Base-by-base conservation (phyloP, 257 asterid species). In the Solanum rostratum region DNA sequence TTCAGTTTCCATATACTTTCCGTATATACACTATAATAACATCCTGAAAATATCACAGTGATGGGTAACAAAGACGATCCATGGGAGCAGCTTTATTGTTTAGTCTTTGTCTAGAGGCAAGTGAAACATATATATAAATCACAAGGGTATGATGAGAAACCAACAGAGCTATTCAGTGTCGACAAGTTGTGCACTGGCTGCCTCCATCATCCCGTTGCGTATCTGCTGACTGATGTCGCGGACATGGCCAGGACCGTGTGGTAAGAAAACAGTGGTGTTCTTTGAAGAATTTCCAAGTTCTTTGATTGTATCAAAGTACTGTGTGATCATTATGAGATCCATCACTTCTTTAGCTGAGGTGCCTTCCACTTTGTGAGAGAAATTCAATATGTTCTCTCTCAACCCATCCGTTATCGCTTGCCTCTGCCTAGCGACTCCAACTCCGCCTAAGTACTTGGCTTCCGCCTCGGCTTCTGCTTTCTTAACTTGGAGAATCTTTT, bases 391-490 rank as follows among this genome's bases (percentile, higher is more conserved):
- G 89, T 96, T 96, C 91, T 95, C 97, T 49, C 99, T 85, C 83
- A 96, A 90, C 27, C 99, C 99, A 50, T 96, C 99, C 6, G 98
- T 96, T 27, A 96, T 94, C 15, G 99, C 99, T 85, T 96, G 99
- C 83, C 98, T 91, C 92, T 96, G 99, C 84, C 95, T 91, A 20
- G 99, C 98, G 24, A 96, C 98, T 71, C 99, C 99, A 7, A 96
- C 95, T 24, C 98, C 99, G 30, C 99, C 99, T 9, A 96, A 94
- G 90, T 96, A 96, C 93, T 96, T 96, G 87, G 99, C 80, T 86
- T 96, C 99, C 10, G 98, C 99, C 5, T 96, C 98, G 0, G 96
- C 98, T 88, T 96, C 99, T 78, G 98, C 99, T 88, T 87, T 96
- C 91, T 96, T 96, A 10, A 96, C 91, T 79, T 13, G 94, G 86